Evolutionary conservation across 768 basidiomycete genomes (phyloP), one percentile per base, ranked within the genome.

Genomic region (Leccinum obscurum): DNA sequence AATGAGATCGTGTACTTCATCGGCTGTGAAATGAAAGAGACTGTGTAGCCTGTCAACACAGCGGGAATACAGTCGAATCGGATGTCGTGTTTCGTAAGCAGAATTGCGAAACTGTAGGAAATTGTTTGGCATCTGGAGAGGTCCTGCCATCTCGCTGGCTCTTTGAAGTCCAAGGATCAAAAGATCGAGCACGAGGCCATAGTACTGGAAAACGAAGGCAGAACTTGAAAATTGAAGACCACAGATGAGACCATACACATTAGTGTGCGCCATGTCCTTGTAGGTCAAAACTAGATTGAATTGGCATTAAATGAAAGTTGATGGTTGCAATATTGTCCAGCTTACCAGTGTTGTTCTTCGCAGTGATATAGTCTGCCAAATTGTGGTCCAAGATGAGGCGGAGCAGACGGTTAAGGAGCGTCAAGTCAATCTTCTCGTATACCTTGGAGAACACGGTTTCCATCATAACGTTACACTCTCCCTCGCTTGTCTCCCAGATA

Each of bases 121-220:
- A 73, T 97, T 97, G 76, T 98, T 99, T 20, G 96, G 97, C 84
- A 93, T 86, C 69, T 94, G 90, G 2, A 96, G 95, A 3, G 97
- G 97, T 2, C 97, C 97, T 5, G 97, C 97, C 93, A 98, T 96
- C 78, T 98, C 97, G 68, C 93, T 96, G 2, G 97, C 97, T 50
- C 97, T 88, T 69, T 98, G 93, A n/a, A 99, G 83, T 61, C 97
- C 97, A 39, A 99, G 86, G 67, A 99, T 92, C 59, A 99, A 84
- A 44, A 99, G 81, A 75, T 99, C 97, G 50, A 98, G 85, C 6
- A 98, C 92, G 30, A 98, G 83, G 53, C 96, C 96, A 70, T 98
- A 95, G 77, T 94, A 95, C 78, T 98, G 97, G 89, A 99, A 99
- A 68, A 99, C 94, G 74, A 98, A 99, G 39, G 92, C 91, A 4